Evolutionary conservation across 371 early-diverging fungal genomes (phyloP).

Genomic region (Rhizopus sp.): DNA sequence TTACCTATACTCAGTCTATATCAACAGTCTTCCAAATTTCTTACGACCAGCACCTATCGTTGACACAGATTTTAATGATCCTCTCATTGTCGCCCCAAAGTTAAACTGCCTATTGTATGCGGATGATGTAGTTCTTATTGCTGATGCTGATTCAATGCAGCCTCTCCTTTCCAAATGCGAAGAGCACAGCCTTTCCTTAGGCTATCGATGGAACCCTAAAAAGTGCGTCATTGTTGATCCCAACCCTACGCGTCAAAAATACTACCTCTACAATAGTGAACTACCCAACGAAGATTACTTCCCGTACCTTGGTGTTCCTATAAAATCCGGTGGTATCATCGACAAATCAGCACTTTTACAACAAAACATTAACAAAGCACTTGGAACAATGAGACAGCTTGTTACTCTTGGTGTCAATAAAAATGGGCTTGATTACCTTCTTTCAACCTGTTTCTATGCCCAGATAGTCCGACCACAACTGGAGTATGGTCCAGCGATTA

Average conservation of each 20-base stretch:
- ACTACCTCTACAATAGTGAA: neutral
- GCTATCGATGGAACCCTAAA: slow-evolving; percentile 24
- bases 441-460: slow-evolving; percentile 1
- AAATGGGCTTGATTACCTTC: neutral
- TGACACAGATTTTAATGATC: no score
- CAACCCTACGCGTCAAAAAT: neutral
- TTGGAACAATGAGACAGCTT: neutral
- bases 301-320: neutral
- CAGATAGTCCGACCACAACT: slow-evolving; percentile 11
- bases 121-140: no score
- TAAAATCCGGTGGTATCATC: neutral
- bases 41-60: no score
- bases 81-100: no score
- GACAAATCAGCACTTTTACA: neutral
- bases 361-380: neutral
- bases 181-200: slow-evolving; percentile 11
- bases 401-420: neutral
- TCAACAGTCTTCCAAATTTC: slow-evolving; percentile 11
- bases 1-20: slow-evolving; percentile 13
- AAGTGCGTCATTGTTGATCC: slow-evolving; percentile 17
- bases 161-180: slow-evolving; percentile 3
- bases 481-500: slow-evolving; percentile 22
- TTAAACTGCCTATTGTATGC: slow-evolving; percentile 11
- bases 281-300: neutral
- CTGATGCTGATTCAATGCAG: slow-evolving; percentile 1